Conservation (phyloP, 2,329 filamentous ascomycete species). For the Penicillium brasilianum region DNA sequence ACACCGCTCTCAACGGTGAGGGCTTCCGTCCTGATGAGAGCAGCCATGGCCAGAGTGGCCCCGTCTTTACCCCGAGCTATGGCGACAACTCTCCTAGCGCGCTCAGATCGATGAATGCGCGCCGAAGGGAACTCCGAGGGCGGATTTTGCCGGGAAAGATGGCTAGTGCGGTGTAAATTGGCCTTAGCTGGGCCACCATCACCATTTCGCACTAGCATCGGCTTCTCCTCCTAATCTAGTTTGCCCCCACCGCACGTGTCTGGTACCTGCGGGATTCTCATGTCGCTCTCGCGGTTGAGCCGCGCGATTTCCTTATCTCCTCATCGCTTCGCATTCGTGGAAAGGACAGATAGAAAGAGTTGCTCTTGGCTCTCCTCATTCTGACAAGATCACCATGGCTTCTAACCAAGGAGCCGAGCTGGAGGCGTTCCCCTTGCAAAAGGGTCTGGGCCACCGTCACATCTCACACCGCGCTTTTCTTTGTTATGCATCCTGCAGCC, state of each 20-base stretch:
- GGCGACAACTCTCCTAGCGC: conserved; percentile 36
- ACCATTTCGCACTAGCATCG: background rate
- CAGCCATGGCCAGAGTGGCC: conserved; percentile 32
- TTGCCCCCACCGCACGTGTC: conserved; percentile 12
- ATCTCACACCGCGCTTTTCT: conserved; percentile 28
- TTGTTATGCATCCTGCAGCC: conserved; percentile 1
- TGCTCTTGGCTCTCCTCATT: background rate
- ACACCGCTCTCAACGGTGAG: conserved; percentile 74
- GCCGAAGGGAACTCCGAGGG: conserved; percentile 34
- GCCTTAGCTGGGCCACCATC: background rate
- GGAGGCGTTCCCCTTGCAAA: conserved; percentile 13
- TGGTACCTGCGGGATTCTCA: conserved; percentile 15
- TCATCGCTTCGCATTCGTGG: background rate
- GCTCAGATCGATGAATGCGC: conserved; percentile 30
- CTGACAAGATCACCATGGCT: background rate
- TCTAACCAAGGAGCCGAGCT: background rate
- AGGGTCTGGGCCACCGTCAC: conserved; percentile 1
- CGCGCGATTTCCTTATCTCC: conserved; percentile 4
- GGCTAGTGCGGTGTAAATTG: background rate
- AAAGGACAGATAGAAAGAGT: background rate
- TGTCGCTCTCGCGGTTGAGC: conserved; percentile 7
- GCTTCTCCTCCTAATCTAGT: background rate
- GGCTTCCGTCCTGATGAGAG: conserved; percentile 59
- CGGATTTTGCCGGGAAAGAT: conserved; percentile 8
- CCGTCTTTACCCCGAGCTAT: conserved; percentile 39